Base-by-base conservation (phyloP, 1,284 basidiomycete genomes). In the Leccinum huronense region DNA sequence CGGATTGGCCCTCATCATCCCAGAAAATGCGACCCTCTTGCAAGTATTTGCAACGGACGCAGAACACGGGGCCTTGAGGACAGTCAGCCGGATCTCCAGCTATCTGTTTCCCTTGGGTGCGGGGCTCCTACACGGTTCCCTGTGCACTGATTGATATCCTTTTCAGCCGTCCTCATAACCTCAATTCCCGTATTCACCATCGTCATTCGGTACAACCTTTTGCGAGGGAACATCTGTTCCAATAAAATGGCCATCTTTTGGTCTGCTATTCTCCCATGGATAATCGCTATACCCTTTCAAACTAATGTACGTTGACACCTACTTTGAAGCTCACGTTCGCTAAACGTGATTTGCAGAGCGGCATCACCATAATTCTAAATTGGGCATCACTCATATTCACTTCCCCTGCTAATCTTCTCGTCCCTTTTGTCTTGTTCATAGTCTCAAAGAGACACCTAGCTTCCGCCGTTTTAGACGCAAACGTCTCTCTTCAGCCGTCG, bases 341-440 rank as follows among this genome's bases (percentile, higher is more conserved):
- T 56, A 6, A 45, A 60, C 30, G 62, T 23, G 9, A 14, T 51
- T 57, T 58, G 13, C 33, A 71, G 70, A 62, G 33, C 34, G 63
- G 66, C 33, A 58, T 71, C 14, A 19, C 63, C 8, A 60, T 19
- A 0, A 72, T 71, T 57, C 51, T 71, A 3, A 73, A 71, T n/a
- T 71, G 70, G 70, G 69, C 70, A 5, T 72, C 70, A 2, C 69
- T 73, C 31, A 58, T 71, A 61, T 69, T 71, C 55, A 73, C 72
- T 1, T 63, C 67, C 3, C 72, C 70, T 9, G 59, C 63, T 3
- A 71, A 71, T 56, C 72, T 71, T 30, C 66, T 71, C 55, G 33
- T 71, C 7, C 70, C 72, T 10, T 71, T 73, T 16, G 36, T 73
- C 23, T 16, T 71, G 1, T 73, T 71, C 48, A 63, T 72, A 0